Conservation (phyloP, 139 green algal genomes). For the Micractinium conductrix region DNA sequence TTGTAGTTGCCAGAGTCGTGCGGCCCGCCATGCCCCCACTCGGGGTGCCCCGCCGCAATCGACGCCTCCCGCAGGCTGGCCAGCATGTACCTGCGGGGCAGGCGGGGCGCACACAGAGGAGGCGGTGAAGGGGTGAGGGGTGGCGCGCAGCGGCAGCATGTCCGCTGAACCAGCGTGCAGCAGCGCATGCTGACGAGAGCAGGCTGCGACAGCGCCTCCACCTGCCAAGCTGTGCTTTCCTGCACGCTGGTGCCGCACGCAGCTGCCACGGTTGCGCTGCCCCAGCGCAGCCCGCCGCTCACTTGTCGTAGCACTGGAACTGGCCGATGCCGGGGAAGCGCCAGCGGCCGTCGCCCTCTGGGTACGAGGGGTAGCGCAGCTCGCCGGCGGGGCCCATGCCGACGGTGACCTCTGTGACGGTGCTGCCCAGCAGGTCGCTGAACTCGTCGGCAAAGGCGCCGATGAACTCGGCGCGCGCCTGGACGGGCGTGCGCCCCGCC, state of each 20-base stretch:
- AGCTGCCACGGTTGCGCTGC: background rate
- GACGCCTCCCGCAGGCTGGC: conserved; percentile 71
- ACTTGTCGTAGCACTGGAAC: conserved; percentile 98
- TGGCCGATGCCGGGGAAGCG: conserved; percentile 97
- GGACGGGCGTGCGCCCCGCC: conserved; percentile 80
- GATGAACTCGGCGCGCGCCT: conserved; percentile 95
- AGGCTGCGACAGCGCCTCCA: too few relatives aligned
- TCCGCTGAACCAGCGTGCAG: background rate
- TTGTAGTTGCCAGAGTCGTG: conserved; percentile 97
- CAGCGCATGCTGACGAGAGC: background rate
- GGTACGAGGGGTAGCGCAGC: conserved; percentile 98
- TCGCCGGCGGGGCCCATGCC: conserved; percentile 96
- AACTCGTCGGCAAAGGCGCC: conserved; percentile 88
- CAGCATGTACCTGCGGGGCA: conserved; percentile 88
- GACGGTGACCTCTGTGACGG: conserved; percentile 94
- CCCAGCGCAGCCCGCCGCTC: background rate
- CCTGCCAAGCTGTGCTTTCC: too few relatives aligned
- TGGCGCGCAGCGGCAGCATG: background rate
- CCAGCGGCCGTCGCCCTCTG: conserved; percentile 93
- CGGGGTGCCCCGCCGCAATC: conserved; percentile 72
- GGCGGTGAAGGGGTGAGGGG: background rate
- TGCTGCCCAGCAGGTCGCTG: conserved; percentile 62
- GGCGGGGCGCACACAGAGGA: background rate
- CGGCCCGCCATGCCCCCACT: conserved; percentile 90
- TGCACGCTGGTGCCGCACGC: too few relatives aligned